Evolutionary conservation across 176 grass and related monocot species (phyloP), one percentile per base, ranked within the genome.

Genomic region (Saccharum officinarum): DNA sequence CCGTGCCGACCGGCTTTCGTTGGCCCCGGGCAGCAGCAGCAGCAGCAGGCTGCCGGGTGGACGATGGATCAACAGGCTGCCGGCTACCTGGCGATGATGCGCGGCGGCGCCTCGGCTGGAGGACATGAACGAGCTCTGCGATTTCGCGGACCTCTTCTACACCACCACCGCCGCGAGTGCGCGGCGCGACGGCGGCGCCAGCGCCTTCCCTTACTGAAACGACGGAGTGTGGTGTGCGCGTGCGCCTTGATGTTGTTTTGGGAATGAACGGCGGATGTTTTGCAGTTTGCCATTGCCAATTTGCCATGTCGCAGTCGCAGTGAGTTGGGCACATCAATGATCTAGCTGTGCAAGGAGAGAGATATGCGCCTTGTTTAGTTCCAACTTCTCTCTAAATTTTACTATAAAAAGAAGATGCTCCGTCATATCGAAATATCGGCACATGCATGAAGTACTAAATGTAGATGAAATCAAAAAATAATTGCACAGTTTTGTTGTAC

Each of bases 71-170:
- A 39, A 6, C 67, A 17, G 16, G 14, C 66, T 18, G 4, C n/a
- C 4, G 59, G 76, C 30, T 12, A 67, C 54, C 15, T 39, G 86
- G 15, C 12, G 22, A 20, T 8, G 28, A 38, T 26, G 82, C 2
- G 50, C 1, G 15, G 25, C 42, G 12, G 23, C 33, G 62, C 52
- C 8, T 1, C 26, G 18, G 3, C 47, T 92, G 11, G 82, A 88
- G n/a, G 86, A 88, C 38, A 45, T 86, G 13, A 33, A 80, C 44
- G 90, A 66, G 50, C 83, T 92, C 36, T 86, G 76, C 80, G 69
- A 86, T 76, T 86, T 86, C 45, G 39, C 17, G 28, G 78, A 88
- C 64, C 25, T 88, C 49, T 60, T 78, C 71, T 88, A 87, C 69
- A 69, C 80, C 47, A 9, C 71, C 71, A 7, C 41, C n/a, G 17